phyloP scores from a whole-genome alignment of 768 basidiomycete species.

The Trichaptum fuscoviolaceum region DNA sequence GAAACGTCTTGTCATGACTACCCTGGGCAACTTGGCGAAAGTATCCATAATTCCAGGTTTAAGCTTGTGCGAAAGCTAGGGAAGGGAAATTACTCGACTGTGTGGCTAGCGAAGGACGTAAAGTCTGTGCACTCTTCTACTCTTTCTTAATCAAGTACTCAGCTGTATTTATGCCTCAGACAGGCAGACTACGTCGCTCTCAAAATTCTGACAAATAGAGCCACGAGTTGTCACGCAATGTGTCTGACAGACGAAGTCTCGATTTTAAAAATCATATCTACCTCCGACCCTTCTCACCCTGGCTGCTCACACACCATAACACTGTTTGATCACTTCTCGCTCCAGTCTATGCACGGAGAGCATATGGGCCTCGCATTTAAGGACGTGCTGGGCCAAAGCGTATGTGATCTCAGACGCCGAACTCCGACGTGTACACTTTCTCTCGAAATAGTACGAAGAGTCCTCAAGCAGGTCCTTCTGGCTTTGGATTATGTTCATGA shows the following conservation, averaged over 20 bases:
- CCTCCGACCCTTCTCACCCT: slow-evolving; percentile 33
- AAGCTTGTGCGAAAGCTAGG: slow-evolving; percentile 51
- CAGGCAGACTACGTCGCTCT: slow-evolving; percentile 43
- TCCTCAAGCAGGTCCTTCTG: slow-evolving; percentile 48
- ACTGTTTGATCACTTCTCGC: slow-evolving; percentile 39
- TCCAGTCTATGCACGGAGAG: neutral
- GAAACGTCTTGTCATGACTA: slow-evolving; percentile 15
- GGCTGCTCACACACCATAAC: slow-evolving; percentile 39
- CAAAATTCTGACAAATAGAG: slow-evolving; percentile 44
- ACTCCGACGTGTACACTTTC: slow-evolving; percentile 43
- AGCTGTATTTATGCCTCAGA: slow-evolving; percentile 17
- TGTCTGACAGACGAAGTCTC: slow-evolving; percentile 48
- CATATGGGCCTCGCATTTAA: neutral
- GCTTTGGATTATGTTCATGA: slow-evolving; percentile 54
- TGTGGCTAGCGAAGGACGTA: slow-evolving; percentile 36
- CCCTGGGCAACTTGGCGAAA: slow-evolving; percentile 38
- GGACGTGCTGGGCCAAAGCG: slow-evolving; percentile 19
- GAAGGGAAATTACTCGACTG: slow-evolving; percentile 43
- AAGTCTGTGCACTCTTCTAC: slow-evolving; percentile 17
- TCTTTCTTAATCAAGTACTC: neutral
- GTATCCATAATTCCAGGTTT: slow-evolving; percentile 40
- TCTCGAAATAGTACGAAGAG: slow-evolving; percentile 44
- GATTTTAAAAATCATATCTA: slow-evolving; percentile 36
- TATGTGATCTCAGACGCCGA: slow-evolving; percentile 43
- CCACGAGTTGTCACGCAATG: slow-evolving; percentile 42